Evolutionary conservation across 2,329 filamentous ascomycete species (phyloP).

Genomic region (Arthrinium phaeospermum): DNA sequence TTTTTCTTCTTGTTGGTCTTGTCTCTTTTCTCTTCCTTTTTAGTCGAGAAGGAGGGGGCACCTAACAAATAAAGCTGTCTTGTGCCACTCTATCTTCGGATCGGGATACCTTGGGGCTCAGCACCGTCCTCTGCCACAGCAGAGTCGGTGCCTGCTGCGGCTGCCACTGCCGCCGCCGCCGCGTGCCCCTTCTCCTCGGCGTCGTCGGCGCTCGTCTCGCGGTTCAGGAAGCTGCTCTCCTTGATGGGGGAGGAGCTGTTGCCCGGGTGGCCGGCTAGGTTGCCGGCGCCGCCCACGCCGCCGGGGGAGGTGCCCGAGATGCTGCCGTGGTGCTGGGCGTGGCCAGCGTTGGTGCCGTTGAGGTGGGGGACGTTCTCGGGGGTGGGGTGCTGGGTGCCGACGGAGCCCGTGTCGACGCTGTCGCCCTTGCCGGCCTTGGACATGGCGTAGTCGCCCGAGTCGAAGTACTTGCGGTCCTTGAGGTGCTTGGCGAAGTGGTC

Average conservation of each 20-base stretch:
- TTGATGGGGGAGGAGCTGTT: constrained; percentile 83
- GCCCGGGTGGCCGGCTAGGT: constrained; percentile 10
- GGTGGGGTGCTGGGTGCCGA: constrained; percentile 92
- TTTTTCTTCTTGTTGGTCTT: not conserved
- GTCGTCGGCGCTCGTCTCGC: constrained; percentile 76
- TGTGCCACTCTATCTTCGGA: constrained; percentile 58
- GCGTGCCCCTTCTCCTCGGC: constrained; percentile 45
- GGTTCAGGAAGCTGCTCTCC: constrained; percentile 85
- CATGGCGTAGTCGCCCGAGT: constrained; percentile 94
- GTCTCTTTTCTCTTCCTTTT: constrained; percentile 17
- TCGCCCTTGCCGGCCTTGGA: constrained; percentile 97
- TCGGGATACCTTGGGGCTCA: constrained; percentile 62
- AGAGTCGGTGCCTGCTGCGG: constrained; percentile 34
- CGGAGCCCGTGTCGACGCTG: constrained; percentile 88
- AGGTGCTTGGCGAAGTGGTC: constrained; percentile 97
- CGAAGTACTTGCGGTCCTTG: constrained; percentile 99
- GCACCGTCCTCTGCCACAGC: constrained; percentile 19
- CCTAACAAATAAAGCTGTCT: not conserved
- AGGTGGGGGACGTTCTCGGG: constrained; percentile 95
- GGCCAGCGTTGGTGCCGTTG: constrained; percentile 78
- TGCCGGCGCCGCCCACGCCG: not conserved
- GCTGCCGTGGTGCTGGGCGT: constrained; percentile 83
- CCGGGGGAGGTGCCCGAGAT: constrained; percentile 55
- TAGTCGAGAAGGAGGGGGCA: constrained; percentile 22
- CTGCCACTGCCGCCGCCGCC: constrained; percentile 35